Base-by-base conservation (phyloP, 2,329 filamentous ascomycete genomes). In the Colletotrichum spinosum region DNA sequence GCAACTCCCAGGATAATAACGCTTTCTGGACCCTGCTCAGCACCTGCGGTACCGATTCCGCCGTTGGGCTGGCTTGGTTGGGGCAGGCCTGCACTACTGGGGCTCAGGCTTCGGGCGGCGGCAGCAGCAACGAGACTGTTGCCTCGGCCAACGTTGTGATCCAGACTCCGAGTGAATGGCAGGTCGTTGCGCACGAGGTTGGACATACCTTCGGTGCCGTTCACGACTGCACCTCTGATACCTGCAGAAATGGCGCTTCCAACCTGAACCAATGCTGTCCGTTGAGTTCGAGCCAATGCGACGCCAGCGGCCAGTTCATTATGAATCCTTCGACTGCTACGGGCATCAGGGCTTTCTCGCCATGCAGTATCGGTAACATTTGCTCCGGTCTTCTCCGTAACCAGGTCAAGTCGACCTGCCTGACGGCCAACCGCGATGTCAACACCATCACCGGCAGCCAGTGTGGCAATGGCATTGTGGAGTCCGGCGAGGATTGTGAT, bases 381-480 rank as follows among this genome's bases (percentile, higher is more conserved):
- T 99, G 96, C 81, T 92, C 92, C 6, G 94, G 93, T 37, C 84
- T 99, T 69, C 88, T 87, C 56, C 88, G 90, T 68, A 91, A 91
- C 72, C 92, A 89, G 67, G 90, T 97, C 76, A 91, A 92, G 68
- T 89, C 88, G 0, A 79, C 75, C 34, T 99, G 96, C 76, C 82
- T 99, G 48, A 90, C 88, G n/a, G 90, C 92, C 76, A 99, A 99
- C 82, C 89, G 87, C 70, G 90, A 92, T 69, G 89, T 99, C 51
- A 86, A 87, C 38, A 96, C 92, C 35, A 92, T 97, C 70, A 91
- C 89, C 0, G 92, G 91, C 59, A 91, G 90, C 71, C 90, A 94
- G 74, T 99, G 96, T 78, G 96, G 96, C 63, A 99, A 99, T 78
- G 96, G 96, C 58, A 98, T 99, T 69, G 96, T 99, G 55, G 96